Conservation (phyloP, 352 stramenopile species). For the Phytopythium chamaehyphon region DNA sequence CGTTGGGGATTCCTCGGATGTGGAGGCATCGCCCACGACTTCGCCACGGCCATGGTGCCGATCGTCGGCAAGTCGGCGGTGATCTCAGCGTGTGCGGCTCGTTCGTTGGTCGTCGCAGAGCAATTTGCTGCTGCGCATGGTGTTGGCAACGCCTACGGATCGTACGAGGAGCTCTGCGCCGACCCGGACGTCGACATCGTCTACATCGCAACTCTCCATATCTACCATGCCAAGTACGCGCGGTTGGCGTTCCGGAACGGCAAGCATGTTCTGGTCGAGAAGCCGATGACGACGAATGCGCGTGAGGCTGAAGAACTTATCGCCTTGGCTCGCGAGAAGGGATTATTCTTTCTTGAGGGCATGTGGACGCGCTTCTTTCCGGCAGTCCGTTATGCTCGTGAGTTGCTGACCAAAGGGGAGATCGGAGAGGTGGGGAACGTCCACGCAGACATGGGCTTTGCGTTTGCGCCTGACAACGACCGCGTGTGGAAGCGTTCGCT, state of each 20-base stretch:
- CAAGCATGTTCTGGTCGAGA: slow-evolving; percentile 91
- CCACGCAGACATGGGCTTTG: slow-evolving; percentile 19
- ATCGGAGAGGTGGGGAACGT: slow-evolving; percentile 55
- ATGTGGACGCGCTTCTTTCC: slow-evolving; percentile 83
- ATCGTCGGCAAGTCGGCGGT: slow-evolving; percentile 13
- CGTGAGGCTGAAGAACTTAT: slow-evolving; percentile 61
- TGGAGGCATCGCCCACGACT: slow-evolving; percentile 48
- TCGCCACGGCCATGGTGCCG: slow-evolving; percentile 33
- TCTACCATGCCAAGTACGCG: slow-evolving; percentile 58
- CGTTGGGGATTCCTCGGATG: slow-evolving; percentile 50
- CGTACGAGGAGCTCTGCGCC: slow-evolving; percentile 71
- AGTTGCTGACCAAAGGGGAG: slow-evolving; percentile 28
- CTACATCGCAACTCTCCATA: slow-evolving; percentile 89
- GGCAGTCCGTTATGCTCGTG: slow-evolving; percentile 37
- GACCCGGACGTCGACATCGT: slow-evolving; percentile 83
- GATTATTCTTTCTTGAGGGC: slow-evolving; percentile 60
- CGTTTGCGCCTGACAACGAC: slow-evolving; percentile 24
- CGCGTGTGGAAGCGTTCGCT: slow-evolving; percentile 68
- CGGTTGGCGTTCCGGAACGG: slow-evolving; percentile 56
- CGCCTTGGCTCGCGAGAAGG: slow-evolving; percentile 11
- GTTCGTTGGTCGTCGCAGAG: slow-evolving; percentile 31
- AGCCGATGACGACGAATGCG: slow-evolving; percentile 81
- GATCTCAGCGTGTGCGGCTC: slow-evolving; percentile 39
- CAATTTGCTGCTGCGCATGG: slow-evolving; percentile 27
- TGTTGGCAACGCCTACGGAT: slow-evolving; percentile 60